Base-by-base conservation (phyloP, 1,139 yeast genomes). In the Candida smagusa region DNA sequence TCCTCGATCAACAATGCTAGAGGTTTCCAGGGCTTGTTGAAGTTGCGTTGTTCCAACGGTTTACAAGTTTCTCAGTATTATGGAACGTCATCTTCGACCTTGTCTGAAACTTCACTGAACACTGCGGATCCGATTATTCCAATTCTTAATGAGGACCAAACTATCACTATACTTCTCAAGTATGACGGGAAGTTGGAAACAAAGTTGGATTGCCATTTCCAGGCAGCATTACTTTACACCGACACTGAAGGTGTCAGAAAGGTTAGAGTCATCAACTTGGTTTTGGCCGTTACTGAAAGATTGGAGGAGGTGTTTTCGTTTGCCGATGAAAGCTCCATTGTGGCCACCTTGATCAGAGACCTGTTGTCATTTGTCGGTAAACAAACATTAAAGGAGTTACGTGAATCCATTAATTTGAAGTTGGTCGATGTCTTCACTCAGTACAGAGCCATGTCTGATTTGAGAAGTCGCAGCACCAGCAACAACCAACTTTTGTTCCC, bases 31-130 rank as follows among this genome's bases (percentile, higher is more conserved):
- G 92, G 86, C 3, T 84, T 84, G 50, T 64, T 92, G 48, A 89
- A 89, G 56, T 76, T 89, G 29, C 83, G 99, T 47, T 85, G 94
- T 52, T 88, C 97, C 1, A 81, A 77, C 46, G 98, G 98, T 0
- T 68, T 94, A 40, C 95, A 87, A 54, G 89, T 92, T 5, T 64
- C 79, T n/a, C 79, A 79, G 40, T 86, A 88, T 57, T 83, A 82
- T 51, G 94, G 92, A 1, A 60, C 72, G 4, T 62, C 65, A 8
- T 58, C 65, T 2, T 53, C 63, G 1, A 31, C 39, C 5, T 47
- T 52, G 9, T 40, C 58, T 1, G 68, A 63, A 7, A 42, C 55
- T 2, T 54, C 61, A n/a, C 37, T 32, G 19, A 2, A 28, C 7
- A 53, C 63, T 7, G 54, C 57, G 3, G 70, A 87, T 48, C 95